phyloP scores from a whole-genome alignment of 495 filamentous ascomycete species.

The Astrothelium subdiscretum region DNA sequence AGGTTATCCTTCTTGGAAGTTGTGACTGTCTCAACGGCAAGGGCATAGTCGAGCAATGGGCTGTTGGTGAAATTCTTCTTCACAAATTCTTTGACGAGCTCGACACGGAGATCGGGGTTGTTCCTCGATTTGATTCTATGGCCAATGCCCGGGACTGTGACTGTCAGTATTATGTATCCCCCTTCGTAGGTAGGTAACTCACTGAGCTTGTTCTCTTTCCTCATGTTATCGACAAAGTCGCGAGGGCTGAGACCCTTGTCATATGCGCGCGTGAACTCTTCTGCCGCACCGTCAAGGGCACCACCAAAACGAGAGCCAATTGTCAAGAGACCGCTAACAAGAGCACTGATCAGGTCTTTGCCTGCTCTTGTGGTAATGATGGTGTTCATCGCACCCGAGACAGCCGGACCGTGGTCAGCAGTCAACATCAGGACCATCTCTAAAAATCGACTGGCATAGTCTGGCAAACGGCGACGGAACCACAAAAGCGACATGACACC shows the following conservation, averaged over 20 bases:
- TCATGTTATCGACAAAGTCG: constrained; percentile 97
- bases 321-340: constrained; percentile 93
- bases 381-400: constrained; percentile 99
- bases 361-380: constrained; percentile 98
- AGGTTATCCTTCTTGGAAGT: constrained; percentile 99
- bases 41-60: constrained; percentile 96
- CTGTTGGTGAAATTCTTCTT: constrained; percentile 91
- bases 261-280: constrained; percentile 96
- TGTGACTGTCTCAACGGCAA: constrained; percentile 94
- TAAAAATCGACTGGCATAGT: constrained; percentile 95
- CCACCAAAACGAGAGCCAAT: constrained; percentile 98
- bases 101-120: constrained; percentile 98
- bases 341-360: constrained; percentile 91
- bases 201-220: constrained; percentile 99
- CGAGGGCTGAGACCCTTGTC: constrained; percentile 96
- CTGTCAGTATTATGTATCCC: constrained; percentile 24
- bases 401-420: constrained; percentile 95
- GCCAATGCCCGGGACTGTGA: constrained; percentile 81
- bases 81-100: constrained; percentile 98
- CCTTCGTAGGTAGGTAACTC: constrained; percentile 24
- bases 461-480: constrained; percentile 96
- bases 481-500: constrained; percentile 99
- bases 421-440: constrained; percentile 99
- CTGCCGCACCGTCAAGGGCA: constrained; percentile 92
- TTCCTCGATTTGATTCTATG: constrained; percentile 99